Conservation (phyloP, 2,329 filamentous ascomycete species). For the Endocalyx cinctus region DNA sequence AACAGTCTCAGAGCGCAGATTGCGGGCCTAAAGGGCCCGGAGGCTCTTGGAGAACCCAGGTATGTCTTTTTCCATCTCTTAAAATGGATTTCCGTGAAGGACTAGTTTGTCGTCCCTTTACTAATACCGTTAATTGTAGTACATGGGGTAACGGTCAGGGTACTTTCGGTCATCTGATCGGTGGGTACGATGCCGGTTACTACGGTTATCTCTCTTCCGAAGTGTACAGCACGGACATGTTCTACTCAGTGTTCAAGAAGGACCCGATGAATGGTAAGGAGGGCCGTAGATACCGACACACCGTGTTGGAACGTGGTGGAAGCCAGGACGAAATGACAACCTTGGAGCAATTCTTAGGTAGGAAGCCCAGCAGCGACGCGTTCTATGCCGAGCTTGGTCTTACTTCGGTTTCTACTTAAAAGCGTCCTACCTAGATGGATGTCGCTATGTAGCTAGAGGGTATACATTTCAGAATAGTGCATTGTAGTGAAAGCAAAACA, state of each 20-base stretch:
- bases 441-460: too few species aligned
- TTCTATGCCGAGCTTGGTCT: conserved; percentile 75
- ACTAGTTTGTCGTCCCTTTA: conserved; percentile 8
- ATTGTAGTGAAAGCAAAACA: too few species aligned
- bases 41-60: conserved; percentile 55
- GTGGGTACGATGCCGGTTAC: conserved; percentile 81
- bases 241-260: conserved; percentile 71
- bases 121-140: conserved; percentile 31
- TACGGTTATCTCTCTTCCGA: conserved; percentile 72
- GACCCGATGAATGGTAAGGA: conserved; percentile 73
- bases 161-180: conserved; percentile 77
- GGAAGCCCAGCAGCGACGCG: conserved; percentile 70
- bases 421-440: conserved; percentile 4
- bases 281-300: conserved; percentile 72
- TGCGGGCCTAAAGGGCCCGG: conserved; percentile 68
- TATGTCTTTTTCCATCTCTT: conserved; percentile 30
- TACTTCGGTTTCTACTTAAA: too few species aligned
- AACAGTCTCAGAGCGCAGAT: conserved; percentile 71
- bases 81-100: too few species aligned
- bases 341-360: conserved; percentile 71
- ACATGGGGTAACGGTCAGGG: conserved; percentile 75
- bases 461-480: too few species aligned
- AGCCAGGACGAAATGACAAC: conserved; percentile 78
- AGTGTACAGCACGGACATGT: conserved; percentile 85
- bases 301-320: conserved; percentile 72